Evolutionary conservation across 106 monocot species (phyloP).

Genomic region (Agapanthus africanus): DNA sequence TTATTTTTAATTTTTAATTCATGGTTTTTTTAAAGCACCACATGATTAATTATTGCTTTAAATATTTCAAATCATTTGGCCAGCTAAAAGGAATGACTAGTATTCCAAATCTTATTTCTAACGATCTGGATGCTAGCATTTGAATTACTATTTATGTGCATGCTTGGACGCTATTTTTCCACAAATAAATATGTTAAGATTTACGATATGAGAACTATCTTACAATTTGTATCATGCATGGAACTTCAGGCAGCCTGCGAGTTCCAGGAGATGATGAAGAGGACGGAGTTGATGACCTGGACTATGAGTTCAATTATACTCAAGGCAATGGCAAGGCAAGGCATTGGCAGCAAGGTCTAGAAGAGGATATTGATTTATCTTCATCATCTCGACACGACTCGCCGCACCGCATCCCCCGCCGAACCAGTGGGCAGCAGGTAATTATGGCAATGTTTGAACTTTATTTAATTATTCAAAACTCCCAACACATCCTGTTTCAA

Average conservation of each 20-base stretch:
- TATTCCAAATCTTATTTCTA: neutral
- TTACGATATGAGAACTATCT: neutral
- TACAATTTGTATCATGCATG: neutral
- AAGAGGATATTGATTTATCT: conserved; percentile 46
- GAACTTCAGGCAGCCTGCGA: conserved; percentile 54
- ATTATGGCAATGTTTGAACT: neutral
- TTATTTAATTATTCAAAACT: neutral
- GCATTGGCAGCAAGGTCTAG: conserved; percentile 28
- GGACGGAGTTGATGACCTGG: conserved; percentile 70
- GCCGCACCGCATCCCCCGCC: conserved; percentile 22
- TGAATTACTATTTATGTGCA: neutral
- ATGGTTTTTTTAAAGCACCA: neutral
- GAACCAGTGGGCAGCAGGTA: conserved; percentile 41
- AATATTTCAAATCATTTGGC: neutral
- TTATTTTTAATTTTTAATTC: neutral
- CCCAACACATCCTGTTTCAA: neutral
- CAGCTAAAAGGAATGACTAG: neutral
- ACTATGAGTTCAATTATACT: conserved; percentile 55
- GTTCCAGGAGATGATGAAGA: conserved; percentile 87
- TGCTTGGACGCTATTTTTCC: neutral
- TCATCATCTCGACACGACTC: conserved; percentile 59
- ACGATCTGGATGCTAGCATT: neutral
- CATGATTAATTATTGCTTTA: neutral
- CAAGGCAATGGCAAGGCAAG: conserved; percentile 31
- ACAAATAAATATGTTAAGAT: neutral